A percentile compares a stretch with the other conserved stretches of the same genome.
phyloP scores from a whole-genome alignment of 192 early-diverging fungal genomes.

The Coemansia furcata region DNA sequence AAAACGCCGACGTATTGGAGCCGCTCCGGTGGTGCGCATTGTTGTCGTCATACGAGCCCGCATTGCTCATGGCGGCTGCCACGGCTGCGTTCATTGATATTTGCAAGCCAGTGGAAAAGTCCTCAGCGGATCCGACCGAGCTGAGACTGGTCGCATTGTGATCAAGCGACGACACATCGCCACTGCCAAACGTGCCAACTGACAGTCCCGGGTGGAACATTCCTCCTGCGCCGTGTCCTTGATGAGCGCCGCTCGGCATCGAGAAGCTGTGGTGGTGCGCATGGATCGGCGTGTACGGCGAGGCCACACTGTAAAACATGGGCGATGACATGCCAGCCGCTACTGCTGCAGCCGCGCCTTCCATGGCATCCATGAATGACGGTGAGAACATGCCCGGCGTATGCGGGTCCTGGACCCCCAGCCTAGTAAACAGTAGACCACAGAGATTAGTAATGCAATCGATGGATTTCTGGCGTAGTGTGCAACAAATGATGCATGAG shows the following conservation, averaged over 20 bases:
- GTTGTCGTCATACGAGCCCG: constrained; percentile 20
- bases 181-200: constrained; percentile 18
- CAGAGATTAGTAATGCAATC: not conserved
- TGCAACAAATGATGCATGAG: not conserved
- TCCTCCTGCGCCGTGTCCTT: constrained; percentile 12
- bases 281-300: constrained; percentile 38
- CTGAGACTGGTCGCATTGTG: constrained; percentile 5
- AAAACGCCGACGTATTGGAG: constrained; percentile 40
- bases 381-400: constrained; percentile 74
- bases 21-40: constrained; percentile 20
- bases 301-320: constrained; percentile 39
- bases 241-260: constrained; percentile 25
- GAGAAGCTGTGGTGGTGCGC: constrained; percentile 48
- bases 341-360: constrained; percentile 41
- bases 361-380: constrained; percentile 64
- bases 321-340: constrained; percentile 40
- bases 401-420: constrained; percentile 45
- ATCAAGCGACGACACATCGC: constrained; percentile 13
- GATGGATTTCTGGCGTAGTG: not conserved
- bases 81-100: constrained; percentile 47
- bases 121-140: constrained; percentile 18
- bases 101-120: constrained; percentile 43
- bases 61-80: constrained; percentile 15
- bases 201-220: constrained; percentile 25
- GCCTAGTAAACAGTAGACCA: constrained; percentile 4